These are phyloP conservation scores for Trichosporon ovoides DNA, from an alignment of 1,284 basidiomycete species.

Conservation along the genomic window DNA sequence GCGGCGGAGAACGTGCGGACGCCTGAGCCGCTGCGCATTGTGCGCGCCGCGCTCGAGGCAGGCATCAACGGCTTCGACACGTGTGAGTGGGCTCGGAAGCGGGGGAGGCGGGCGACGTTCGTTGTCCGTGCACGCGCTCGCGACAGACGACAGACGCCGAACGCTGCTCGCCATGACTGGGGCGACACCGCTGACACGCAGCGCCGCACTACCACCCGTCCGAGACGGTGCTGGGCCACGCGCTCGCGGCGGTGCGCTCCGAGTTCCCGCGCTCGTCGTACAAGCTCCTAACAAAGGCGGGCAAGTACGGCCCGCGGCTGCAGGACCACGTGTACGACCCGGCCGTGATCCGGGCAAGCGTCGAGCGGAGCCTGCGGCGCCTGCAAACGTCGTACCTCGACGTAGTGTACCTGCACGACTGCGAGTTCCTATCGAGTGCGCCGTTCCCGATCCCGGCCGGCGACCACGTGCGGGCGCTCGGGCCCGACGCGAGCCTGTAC, in stretches of 20 bases:
- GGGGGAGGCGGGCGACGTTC: not conserved
- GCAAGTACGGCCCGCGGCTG: slow-evolving; percentile 65
- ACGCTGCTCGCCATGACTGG: too few relatives aligned
- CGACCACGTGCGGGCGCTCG: slow-evolving; percentile 56
- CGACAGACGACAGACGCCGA: too few relatives aligned
- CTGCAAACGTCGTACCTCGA: slow-evolving; percentile 79
- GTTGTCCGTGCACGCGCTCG: not conserved
- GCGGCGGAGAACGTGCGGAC: slow-evolving; percentile 59
- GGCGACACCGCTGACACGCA: slow-evolving; percentile 7
- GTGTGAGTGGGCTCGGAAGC: slow-evolving; percentile 25
- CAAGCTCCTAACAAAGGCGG: slow-evolving; percentile 86
- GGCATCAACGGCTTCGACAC: slow-evolving; percentile 91
- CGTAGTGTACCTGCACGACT: slow-evolving; percentile 83
- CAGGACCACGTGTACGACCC: slow-evolving; percentile 71
- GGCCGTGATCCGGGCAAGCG: slow-evolving; percentile 61
- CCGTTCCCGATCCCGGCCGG: slow-evolving; percentile 48
- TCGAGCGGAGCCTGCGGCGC: slow-evolving; percentile 66
- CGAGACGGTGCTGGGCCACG: slow-evolving; percentile 78
- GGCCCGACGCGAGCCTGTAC: not conserved
- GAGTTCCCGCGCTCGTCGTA: slow-evolving; percentile 78
- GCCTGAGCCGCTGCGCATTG: slow-evolving; percentile 61
- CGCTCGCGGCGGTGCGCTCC: slow-evolving; percentile 58
- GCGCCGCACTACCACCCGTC: slow-evolving; percentile 78
- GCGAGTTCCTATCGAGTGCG: slow-evolving; percentile 72
- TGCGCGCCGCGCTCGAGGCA: slow-evolving; percentile 75